Base-by-base conservation (phyloP, 1,139 yeast species). In the Schwanniomyces etchellsii region DNA sequence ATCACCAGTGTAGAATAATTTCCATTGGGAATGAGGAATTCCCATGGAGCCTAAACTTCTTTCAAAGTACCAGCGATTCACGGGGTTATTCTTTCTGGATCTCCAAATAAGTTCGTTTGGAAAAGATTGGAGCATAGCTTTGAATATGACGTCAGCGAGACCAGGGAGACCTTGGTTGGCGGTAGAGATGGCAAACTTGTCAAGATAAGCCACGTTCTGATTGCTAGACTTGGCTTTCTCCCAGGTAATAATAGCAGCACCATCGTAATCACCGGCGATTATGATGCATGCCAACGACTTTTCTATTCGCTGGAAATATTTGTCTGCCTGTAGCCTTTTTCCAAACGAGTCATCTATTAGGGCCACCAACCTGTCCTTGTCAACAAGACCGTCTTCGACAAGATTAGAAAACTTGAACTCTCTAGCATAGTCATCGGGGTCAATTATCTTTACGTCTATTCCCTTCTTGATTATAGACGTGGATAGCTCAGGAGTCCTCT, bases 21-120 rank as follows among this genome's bases (percentile, higher is more conserved):
- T 69, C 93, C 93, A 82, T 17, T 67, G 64, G 4, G 82, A 64
- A 14, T 60, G 67, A 0, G 70, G 68, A 14, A 64, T 48, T 29
- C 73, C 69, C 35, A 76, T 53, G 16, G 84, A 77, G 1, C 96
- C 96, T 23, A 71, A 64, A 29, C 95, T 81, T 40, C 98, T 67
- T 46, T 91, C 97, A 55, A 89, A 91, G 52, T 91, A 91, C 98
- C 98, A 91, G 47, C 88, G 88, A 59, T 91, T 91, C 4, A 91
- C 96, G 0, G 96, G 96, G 50, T 91, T 91, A 34, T 60, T 71
- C 38, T 73, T 73, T 31, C 95, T 63, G 2, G 96, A 88, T 45
- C 98, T 70, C 98, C 98, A 91, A 2, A 91, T 60, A 13, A 91
- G 55, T 48, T 85, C 95, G 10, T 70, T 55, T 0, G 86, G 85